Percentiles rank a stretch among this genome's conserved stretches.
phyloP scores from a whole-genome alignment of 345 rosid species.

The Euphorbia tirucalli region DNA sequence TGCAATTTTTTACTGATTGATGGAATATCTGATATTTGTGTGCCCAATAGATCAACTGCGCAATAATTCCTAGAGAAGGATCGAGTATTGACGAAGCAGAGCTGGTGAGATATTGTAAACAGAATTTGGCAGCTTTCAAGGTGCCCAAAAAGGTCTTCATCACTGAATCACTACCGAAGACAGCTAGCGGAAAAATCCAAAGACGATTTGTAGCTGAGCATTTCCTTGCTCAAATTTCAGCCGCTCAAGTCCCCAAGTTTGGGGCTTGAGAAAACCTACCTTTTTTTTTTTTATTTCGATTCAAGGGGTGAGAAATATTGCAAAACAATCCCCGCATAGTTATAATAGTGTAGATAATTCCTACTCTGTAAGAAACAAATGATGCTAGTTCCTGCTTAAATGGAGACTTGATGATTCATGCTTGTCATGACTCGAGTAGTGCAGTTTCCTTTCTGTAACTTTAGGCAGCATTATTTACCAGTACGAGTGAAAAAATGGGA shows the following conservation, averaged over 20 bases:
- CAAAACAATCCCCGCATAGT: background rate
- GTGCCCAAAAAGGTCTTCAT: slow-evolving; percentile 66
- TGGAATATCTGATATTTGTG: background rate
- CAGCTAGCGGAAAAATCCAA: slow-evolving; percentile 67
- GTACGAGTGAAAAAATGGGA: background rate
- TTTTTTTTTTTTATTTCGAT: too few relatives aligned
- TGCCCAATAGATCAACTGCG: slow-evolving; percentile 63
- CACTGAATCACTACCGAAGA: slow-evolving; percentile 48
- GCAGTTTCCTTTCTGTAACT: too few relatives aligned
- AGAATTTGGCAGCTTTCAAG: slow-evolving; percentile 77
- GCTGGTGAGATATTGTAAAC: slow-evolving; percentile 56
- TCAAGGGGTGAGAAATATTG: background rate
- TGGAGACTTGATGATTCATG: too few relatives aligned
- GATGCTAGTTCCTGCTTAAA: too few relatives aligned
- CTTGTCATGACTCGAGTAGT: too few relatives aligned
- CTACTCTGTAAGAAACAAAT: too few relatives aligned
- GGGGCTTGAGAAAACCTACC: slow-evolving; percentile 27
- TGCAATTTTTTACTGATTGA: background rate
- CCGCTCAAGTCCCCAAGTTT: slow-evolving; percentile 39
- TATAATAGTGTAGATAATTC: background rate
- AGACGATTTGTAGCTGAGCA: slow-evolving; percentile 63
- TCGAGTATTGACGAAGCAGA: slow-evolving; percentile 49
- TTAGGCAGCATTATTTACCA: too few relatives aligned
- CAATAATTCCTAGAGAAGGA: slow-evolving; percentile 80
- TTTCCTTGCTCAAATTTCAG: slow-evolving; percentile 46